Evolutionary conservation across 768 basidiomycete genomes (phyloP), one percentile per base, ranked within the genome.

Genomic region (Paxillus ammoniavirescens): DNA sequence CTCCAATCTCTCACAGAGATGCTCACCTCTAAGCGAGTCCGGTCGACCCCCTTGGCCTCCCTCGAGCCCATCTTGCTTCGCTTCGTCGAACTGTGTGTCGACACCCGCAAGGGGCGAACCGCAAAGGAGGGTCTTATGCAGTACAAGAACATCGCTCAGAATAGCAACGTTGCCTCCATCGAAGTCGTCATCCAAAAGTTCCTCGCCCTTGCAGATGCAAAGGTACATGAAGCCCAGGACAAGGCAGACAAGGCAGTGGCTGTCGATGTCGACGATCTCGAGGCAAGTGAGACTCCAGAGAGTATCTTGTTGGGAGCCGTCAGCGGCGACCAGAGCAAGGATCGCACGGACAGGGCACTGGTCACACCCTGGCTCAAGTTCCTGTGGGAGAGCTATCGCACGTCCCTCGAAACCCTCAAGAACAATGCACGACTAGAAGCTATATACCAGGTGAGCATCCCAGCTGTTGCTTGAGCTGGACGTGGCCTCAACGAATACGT

Each of bases 291-390:
- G 69, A 97, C 94, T 3, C 96, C 95, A 0, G 87, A 95, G 72
- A 91, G 89, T 65, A 91, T 97, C 56, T 75, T 97, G 13, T 79
- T 96, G 17, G 89, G 91, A 46, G 92, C 93, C 13, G 93, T 98
- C 56, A 88, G 89, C 62, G 83, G 82, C 36, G 93, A 93, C 49
- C 91, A 93, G 73, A 94, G 82, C 76, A 90, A 91, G 75, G 95
- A 98, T 72, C 77, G 96, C 61, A 97, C 93, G 30, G 95, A 98
- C 73, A 77, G 96, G 43, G 90, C 93, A 7, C 81, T 98, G 48
- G 93, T 99, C 58, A 97, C 93, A 0, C 96, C 96, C 0, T 97
- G 94, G 87, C 87, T 98, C 66, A 94, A 95, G 67, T 97, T 98
- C 72, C 80, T 94, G n/a, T 98, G 95, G 94, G 96, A 98, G 77